Evolutionary conservation across 768 basidiomycete species (phyloP), one percentile per base, ranked within the genome.

Genomic region (Dacryopinax spathularia): DNA sequence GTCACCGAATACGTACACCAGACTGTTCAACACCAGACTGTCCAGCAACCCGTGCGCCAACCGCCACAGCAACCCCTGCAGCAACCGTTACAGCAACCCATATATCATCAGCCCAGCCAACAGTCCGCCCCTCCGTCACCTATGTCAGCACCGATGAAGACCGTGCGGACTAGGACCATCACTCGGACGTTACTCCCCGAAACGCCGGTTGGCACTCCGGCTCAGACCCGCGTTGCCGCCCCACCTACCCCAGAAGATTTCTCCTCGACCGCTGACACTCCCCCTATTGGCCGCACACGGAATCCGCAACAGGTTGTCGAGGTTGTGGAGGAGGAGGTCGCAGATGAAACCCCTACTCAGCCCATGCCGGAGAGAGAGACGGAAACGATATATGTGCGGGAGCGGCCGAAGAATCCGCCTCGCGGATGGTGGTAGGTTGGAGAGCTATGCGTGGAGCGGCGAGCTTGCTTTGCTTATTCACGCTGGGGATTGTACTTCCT

Each of bases 211-310:
- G 59, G n/a, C 34, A 62, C 62, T 7, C 66, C 66, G 4, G 66
- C 66, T 60, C 34, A 44, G n/a, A 67, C 65, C 10, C 66, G 66
- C 27, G 62, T 67, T n/a, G 66, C 66, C 27, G 66, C 66, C 35
- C 62, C 39, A 9, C 66, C 66, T 0, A 61, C 62, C n/a, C 66
- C 66, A 13, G 66, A 65, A 59, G 63, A 62, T 34, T 63, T 63
- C 36, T 27, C 48, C 13, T 33, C 34, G 13, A 60, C 60, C 33
- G 27, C 34, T 22, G 33, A 36, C 34, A n/a, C n/a, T n/a, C 34
- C 13, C 34, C 60, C 60, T 36, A 33, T 36, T 33, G 60, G 60
- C 3, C 34, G 33, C 20, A 34, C 60, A 10, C 33, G n/a, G 18
- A 60, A 60, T 29, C 33, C 60, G 33, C 48, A 56, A 29, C 48